Percentiles rank a stretch among this genome's conserved stretches.
Evolutionary conservation across 768 basidiomycete species (phyloP).

Genomic region (Rhodocollybia butyracea): DNA sequence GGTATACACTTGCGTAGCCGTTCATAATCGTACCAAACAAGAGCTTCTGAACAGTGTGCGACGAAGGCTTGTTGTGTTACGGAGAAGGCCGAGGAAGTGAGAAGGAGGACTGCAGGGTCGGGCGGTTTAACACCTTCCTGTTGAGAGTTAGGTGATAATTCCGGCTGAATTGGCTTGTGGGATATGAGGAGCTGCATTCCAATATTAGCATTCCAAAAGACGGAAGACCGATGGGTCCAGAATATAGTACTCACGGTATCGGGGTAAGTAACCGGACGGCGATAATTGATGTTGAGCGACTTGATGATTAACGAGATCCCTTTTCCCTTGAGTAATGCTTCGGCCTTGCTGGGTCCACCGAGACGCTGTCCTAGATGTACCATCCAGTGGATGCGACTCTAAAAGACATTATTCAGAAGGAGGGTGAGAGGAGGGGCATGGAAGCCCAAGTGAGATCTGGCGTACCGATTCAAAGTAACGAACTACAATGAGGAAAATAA

Average conservation of each 20-base stretch:
- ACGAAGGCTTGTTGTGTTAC: slow-evolving; percentile 60
- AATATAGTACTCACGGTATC: slow-evolving; percentile 53
- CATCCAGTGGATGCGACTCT: slow-evolving; percentile 74
- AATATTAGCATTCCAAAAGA: slow-evolving; percentile 2
- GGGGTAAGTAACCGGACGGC: slow-evolving; percentile 70
- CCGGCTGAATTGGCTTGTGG: slow-evolving; percentile 44
- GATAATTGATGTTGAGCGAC: slow-evolving; percentile 62
- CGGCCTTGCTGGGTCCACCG: slow-evolving; percentile 53
- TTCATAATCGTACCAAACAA: slow-evolving; percentile 83
- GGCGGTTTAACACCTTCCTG: not conserved
- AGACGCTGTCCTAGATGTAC: slow-evolving; percentile 50
- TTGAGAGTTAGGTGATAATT: slow-evolving; percentile 4
- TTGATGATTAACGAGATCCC: slow-evolving; percentile 77
- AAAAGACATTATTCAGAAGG: too few species aligned
- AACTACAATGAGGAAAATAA: slow-evolving; percentile 34
- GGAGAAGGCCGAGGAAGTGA: slow-evolving; percentile 60
- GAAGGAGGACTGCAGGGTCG: slow-evolving; percentile 38
- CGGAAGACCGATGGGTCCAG: not conserved
- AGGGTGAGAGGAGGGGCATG: not conserved
- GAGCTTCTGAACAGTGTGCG: slow-evolving; percentile 56
- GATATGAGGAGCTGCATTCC: slow-evolving; percentile 56
- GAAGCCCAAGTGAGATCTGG: not conserved
- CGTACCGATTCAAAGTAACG: slow-evolving; percentile 70
- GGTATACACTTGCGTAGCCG: slow-evolving; percentile 61
- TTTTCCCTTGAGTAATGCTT: slow-evolving; percentile 56